Base-by-base conservation (phyloP, 768 basidiomycete genomes). In the Daedaleopsis nitida region DNA sequence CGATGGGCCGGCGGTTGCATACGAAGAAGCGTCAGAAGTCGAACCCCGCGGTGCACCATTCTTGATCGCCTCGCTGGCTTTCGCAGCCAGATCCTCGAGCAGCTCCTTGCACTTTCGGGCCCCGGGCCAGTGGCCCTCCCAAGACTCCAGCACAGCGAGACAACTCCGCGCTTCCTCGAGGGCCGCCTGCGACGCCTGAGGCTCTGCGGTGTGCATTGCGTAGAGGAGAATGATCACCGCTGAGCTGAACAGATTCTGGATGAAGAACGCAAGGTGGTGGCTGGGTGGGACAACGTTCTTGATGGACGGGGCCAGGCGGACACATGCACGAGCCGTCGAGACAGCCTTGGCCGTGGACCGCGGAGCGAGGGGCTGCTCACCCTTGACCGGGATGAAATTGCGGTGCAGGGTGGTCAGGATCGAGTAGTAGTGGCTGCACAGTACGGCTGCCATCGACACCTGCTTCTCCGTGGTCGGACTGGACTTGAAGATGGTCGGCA, bases 351-450 rank as follows among this genome's bases (percentile, higher is more conserved):
- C 79, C 1, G 88, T 88, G 19, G 93, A 94, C 63, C 85, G 86
- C 7, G 89, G 84, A 32, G 83, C 82, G 21, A 86, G 78, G 11
- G 83, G 80, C 68, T 87, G 85, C 64, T 91, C 92, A 35, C 82
- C 85, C 70, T 83, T 87, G 52, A 92, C 86, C 11, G 92, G 93
- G 9, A 94, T 78, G 66, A 94, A 87, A 72, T 94, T 94, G 51
- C 93, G 91, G 69, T 94, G 93, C 51, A 94, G 84, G 6, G 92
- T 92, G 5, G 91, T 92, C 67, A 93, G 77, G 45, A 94, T 82
- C 16, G 91, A 93, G 73, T 95, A 95, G 69, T 94, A 94, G 70
- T 94, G 91, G 67, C 91, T 91, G 81, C 87, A 92, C 12, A 94
- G 81, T 39, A 92, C 88, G 45, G 90, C 88, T 12, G 89, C 89